These are phyloP conservation scores for Huntiella omanensis DNA, from an alignment of 2,329 filamentous ascomycete species.

Conservation along the genomic window DNA sequence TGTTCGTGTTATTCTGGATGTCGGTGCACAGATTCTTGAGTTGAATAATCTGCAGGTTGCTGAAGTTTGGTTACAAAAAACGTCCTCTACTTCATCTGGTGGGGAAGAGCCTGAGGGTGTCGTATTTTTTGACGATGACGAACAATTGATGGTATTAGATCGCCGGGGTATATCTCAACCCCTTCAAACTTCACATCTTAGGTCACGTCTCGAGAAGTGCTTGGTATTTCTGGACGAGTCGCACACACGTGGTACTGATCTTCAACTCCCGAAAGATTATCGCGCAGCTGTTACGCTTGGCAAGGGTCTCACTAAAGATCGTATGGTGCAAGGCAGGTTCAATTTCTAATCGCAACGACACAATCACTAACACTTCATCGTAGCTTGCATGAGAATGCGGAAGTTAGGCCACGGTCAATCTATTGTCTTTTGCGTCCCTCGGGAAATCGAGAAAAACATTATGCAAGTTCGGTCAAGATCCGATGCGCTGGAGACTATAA, in stretches of 20 bases:
- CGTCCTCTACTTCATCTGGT: neutral
- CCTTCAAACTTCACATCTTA: conserved; percentile 40
- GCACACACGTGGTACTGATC: conserved; percentile 51
- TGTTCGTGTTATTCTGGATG: conserved; percentile 46
- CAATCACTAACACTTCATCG: neutral
- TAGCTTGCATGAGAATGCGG: conserved; percentile 54
- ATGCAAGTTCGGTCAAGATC: conserved; percentile 11
- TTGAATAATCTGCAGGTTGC: conserved; percentile 37
- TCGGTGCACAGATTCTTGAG: conserved; percentile 52
- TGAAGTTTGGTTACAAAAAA: conserved; percentile 28
- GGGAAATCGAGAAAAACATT: conserved; percentile 40
- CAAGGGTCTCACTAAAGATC: conserved; percentile 45
- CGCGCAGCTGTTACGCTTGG: conserved; percentile 51
- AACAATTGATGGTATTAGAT: conserved; percentile 36
- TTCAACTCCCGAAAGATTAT: conserved; percentile 38
- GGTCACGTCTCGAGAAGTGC: conserved; percentile 35
- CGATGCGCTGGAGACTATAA: conserved; percentile 17
- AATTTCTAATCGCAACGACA: neutral
- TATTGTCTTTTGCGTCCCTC: conserved; percentile 38
- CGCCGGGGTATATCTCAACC: conserved; percentile 25
- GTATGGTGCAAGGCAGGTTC: conserved; percentile 43
- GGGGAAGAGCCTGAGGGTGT: conserved; percentile 15
- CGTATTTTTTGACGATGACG: conserved; percentile 37
- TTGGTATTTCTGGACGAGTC: conserved; percentile 51
- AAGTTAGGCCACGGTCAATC: conserved; percentile 49